Base-by-base conservation (phyloP, 208 protist genomes). In the Wallacemonas sp. region DNA sequence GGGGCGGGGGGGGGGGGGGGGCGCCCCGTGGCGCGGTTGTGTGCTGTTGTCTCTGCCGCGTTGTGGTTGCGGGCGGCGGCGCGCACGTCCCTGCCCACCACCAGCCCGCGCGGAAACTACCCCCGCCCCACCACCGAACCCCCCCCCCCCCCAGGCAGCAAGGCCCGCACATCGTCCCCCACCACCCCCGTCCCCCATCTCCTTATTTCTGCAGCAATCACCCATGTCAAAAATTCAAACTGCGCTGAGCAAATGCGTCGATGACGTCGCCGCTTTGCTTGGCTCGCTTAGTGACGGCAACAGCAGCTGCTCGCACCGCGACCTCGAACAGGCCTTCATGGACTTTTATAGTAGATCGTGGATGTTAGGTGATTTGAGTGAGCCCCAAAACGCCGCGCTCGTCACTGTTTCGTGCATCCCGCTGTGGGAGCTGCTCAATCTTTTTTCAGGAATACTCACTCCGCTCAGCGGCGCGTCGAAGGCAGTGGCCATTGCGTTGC, bases 351-450 rank as follows among this genome's bases (percentile, higher is more conserved):
- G 11, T 22, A 22, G 30, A n/a, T 30, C 46, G 22, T 84, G 84
- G 77, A 49, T 69, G 59, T 71, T 84, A 26, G 68, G 83, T 44
- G 71, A 75, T 2, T 42, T 84, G 21, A 71, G 38, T 14, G 75
- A 70, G 15, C 44, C 59, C 21, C 77, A 91, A 39, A 85, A 86
- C 12, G 67, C 79, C 49, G 79, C 82, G 22, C 54, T 93, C 8
- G 86, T 81, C 0, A 93, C 86, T 8, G 85, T 87, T 0, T 72
- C 82, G 1, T 95, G 89, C 47, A 85, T 95, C 75, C 77, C 86
- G 14, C 12, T 95, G 2, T 95, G 90, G 90, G 90, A 95, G 38
- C 49, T 88, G 56, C 60, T 91, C 12, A 84, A 91, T 56, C 78
- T 82, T 54, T 69, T 82, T 47, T 80, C 74, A 19, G 68, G 79